Evolutionary conservation across 345 rosid genomes (phyloP), one percentile per base, ranked within the genome.

Genomic region (Firmiana major): DNA sequence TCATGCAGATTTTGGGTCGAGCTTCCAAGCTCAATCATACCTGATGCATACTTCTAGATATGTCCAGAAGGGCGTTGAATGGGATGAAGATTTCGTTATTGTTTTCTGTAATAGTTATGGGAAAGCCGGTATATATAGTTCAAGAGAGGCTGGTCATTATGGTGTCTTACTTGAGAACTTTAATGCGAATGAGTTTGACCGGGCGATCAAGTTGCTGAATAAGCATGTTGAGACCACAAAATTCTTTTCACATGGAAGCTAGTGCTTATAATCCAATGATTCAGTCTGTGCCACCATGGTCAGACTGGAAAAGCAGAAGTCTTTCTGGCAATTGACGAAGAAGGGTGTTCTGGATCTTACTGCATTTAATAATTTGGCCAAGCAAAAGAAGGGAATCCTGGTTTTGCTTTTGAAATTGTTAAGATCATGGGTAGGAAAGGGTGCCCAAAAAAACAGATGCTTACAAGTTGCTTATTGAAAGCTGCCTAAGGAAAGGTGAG

Each of bases 91-190:
- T 76, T 84, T 94, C 89, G 91, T 94, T 77, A 85, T 86, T 8
- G 57, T 83, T 38, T 74, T 93, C 38, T 88, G 93, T 19, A 97
- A 94, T 64, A 86, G 94, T 72, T 94, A 93, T 59, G 98, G 98
- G 5, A 82, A 83, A 76, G 92, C 90, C 0, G 98, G 98, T 1
- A 89, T 94, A 10, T 1, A 89, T 94, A 10, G 97, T 94, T 82
- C 98, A 91, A 75, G 95, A 1, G 97, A 91, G 81, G 97, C 97
- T 0, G 92, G 95, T 69, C 97, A 93, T 58, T 94, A 93, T 59
- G 97, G 97, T 31, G 82, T 94, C 57, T 83, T 93, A 24, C 89
- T 93, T 5, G 92, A 93, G 85, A 87, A 88, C 79, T 87, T 88
- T 86, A 88, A 93, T 85, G 88, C 87, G 26, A 87, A 79, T 66